phyloP scores from a whole-genome alignment of 108 stramenopile genomes.

The Fistulifera pelliculosa region DNA sequence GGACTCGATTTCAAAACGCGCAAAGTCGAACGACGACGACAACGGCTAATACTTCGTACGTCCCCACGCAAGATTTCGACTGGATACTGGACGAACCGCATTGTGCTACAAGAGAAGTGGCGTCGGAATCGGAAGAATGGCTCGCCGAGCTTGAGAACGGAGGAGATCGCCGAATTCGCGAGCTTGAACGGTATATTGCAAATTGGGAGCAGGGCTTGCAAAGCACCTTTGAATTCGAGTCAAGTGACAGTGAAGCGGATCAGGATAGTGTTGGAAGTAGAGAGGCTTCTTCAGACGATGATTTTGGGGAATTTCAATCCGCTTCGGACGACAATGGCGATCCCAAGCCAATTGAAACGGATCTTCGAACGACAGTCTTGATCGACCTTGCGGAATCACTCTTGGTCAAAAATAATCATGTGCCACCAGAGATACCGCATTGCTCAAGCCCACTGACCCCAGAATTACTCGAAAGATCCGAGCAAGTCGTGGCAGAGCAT shows the following conservation, averaged over 20 bases:
- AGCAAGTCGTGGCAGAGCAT: neutral
- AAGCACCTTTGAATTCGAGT: too few relatives aligned
- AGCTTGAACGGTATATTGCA: neutral
- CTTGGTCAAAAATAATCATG: neutral
- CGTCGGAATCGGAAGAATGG: neutral
- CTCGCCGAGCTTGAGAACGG: neutral
- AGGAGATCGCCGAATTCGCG: neutral
- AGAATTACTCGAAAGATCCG: neutral
- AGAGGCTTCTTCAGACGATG: neutral
- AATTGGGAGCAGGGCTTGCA: neutral
- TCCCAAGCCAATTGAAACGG: neutral
- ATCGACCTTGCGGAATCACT: neutral
- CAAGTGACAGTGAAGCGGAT: neutral
- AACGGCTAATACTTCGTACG: neutral
- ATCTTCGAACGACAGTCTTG: neutral
- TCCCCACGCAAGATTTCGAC: slow-evolving; percentile 1
- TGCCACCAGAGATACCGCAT: neutral
- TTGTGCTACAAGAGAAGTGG: neutral
- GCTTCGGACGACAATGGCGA: neutral
- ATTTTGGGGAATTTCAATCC: slow-evolving; percentile 5
- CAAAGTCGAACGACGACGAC: too few relatives aligned
- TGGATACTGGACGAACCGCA: slow-evolving; percentile 4
- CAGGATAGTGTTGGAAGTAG: slow-evolving; percentile 1
- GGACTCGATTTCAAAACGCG: neutral
- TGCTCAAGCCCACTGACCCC: neutral